These are phyloP conservation scores for Fagus sylvatica DNA, from an alignment of 306 rosid species.

Conservation along the genomic window DNA sequence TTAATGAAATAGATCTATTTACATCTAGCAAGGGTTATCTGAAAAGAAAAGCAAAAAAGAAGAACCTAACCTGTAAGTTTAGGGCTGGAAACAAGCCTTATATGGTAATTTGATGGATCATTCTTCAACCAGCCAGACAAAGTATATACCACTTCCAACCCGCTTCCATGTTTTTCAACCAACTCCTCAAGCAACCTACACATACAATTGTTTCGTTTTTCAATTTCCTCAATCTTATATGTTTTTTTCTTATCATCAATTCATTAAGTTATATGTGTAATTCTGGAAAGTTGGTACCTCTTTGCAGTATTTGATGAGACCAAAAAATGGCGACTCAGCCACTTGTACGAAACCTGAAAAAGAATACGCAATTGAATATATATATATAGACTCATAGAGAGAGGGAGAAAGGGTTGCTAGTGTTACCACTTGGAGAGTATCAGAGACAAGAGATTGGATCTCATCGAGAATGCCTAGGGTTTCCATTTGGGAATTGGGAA, in stretches of 20 bases:
- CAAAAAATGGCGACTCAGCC: slow-evolving; percentile 94
- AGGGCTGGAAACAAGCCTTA: slow-evolving; percentile 71
- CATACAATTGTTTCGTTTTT: background rate
- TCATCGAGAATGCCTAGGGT: slow-evolving; percentile 63
- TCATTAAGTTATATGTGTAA: slow-evolving; percentile 4
- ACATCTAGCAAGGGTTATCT: too few species aligned
- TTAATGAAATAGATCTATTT: too few species aligned
- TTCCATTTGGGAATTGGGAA: slow-evolving; percentile 40
- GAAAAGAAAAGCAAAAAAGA: background rate
- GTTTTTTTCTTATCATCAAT: slow-evolving; percentile 10
- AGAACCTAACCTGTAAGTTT: slow-evolving; percentile 59
- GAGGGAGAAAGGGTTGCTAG: background rate
- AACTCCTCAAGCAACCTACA: slow-evolving; percentile 86
- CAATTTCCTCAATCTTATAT: too few species aligned
- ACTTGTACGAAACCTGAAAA: slow-evolving; percentile 85
- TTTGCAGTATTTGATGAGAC: slow-evolving; percentile 80
- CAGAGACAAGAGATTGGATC: slow-evolving; percentile 70
- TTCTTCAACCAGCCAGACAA: slow-evolving; percentile 91
- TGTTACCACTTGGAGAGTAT: slow-evolving; percentile 83
- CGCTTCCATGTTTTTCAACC: slow-evolving; percentile 64
- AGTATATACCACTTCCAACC: slow-evolving; percentile 73
- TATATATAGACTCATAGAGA: slow-evolving; percentile 2
- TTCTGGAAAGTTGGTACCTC: slow-evolving; percentile 40
- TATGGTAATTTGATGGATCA: slow-evolving; percentile 56
- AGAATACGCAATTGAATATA: slow-evolving; percentile 1